phyloP scores from a whole-genome alignment of 148 eudicot species.

The Talinum fruticosum region DNA sequence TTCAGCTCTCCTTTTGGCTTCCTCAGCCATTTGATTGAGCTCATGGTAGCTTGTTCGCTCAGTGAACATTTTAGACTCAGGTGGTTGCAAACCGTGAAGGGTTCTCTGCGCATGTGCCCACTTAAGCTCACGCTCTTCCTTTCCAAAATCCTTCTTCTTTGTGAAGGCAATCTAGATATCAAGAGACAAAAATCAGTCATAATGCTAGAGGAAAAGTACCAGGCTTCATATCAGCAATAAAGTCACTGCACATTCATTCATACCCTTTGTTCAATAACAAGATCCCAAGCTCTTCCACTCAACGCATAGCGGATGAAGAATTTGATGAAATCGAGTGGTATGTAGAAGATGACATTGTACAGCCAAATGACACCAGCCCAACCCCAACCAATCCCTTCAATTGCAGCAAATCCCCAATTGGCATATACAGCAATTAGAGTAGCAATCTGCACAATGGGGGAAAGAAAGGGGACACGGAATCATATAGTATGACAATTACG shows the following conservation, averaged over 20 bases:
- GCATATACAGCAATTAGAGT: conserved; percentile 97
- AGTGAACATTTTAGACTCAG: conserved; percentile 63
- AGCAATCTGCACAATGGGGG: conserved; percentile 55
- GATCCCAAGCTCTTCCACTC: conserved; percentile 98
- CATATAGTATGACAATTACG: not conserved
- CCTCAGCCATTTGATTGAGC: conserved; percentile 92
- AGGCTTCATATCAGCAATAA: not conserved
- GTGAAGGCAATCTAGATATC: conserved; percentile 77
- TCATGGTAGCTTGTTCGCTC: conserved; percentile 62
- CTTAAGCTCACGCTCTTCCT: conserved; percentile 82
- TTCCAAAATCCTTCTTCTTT: conserved; percentile 90
- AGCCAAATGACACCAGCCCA: conserved; percentile 99
- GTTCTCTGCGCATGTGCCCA: conserved; percentile 98
- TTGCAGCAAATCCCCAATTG: conserved; percentile 85
- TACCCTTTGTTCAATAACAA: conserved; percentile 95
- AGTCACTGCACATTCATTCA: not conserved
- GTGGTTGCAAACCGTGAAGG: conserved; percentile 82
- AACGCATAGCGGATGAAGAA: conserved; percentile 77
- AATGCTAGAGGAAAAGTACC: not conserved
- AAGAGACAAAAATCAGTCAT: conserved; percentile 7
- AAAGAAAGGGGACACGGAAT: conserved; percentile 1
- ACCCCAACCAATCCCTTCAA: conserved; percentile 99
- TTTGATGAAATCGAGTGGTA: conserved; percentile 90
- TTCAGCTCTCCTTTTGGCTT: conserved; percentile 90
- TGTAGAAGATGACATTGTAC: conserved; percentile 64